A percentile compares a stretch with the other conserved stretches of the same genome.
Evolutionary conservation across 139 green algal genomes (phyloP).

Genomic region (Chlorella vulgaris): DNA sequence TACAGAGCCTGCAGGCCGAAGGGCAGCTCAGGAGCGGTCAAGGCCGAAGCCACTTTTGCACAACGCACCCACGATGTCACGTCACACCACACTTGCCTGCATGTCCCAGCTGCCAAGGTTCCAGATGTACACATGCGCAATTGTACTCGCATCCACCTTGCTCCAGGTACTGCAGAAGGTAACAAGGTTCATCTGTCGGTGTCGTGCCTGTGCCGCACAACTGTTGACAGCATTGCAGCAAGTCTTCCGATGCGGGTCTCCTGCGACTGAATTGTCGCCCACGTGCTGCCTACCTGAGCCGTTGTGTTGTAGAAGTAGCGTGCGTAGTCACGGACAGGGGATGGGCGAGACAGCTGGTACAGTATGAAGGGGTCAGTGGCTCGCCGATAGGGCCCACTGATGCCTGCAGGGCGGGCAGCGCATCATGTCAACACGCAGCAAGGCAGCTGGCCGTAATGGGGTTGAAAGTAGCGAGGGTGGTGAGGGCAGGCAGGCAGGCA

Average conservation of each 20-base stretch:
- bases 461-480: too few species aligned
- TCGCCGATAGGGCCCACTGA: constrained; percentile 17
- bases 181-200: too few species aligned
- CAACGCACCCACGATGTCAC: too few species aligned
- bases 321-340: constrained; percentile 34
- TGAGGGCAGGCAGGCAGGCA: too few species aligned
- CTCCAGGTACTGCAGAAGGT: constrained; percentile 1
- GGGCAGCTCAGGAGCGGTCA: not conserved
- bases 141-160: constrained; percentile 44
- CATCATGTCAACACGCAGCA: too few species aligned
- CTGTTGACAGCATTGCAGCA: too few species aligned
- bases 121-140: constrained; percentile 53
- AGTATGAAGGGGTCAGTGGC: constrained; percentile 30
- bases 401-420: not conserved
- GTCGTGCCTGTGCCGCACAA: too few species aligned
- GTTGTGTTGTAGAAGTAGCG: constrained; percentile 34
- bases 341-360: constrained; percentile 26
- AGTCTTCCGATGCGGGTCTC: too few species aligned
- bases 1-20: constrained; percentile 36
- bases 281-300: too few species aligned
- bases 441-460: not conserved
- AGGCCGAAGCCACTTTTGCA: not conserved
- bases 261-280: too few species aligned
- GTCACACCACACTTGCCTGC: constrained; percentile 3
- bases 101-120: constrained; percentile 51